Conservation (phyloP, 768 basidiomycete species). For the Cyathus striatus region DNA sequence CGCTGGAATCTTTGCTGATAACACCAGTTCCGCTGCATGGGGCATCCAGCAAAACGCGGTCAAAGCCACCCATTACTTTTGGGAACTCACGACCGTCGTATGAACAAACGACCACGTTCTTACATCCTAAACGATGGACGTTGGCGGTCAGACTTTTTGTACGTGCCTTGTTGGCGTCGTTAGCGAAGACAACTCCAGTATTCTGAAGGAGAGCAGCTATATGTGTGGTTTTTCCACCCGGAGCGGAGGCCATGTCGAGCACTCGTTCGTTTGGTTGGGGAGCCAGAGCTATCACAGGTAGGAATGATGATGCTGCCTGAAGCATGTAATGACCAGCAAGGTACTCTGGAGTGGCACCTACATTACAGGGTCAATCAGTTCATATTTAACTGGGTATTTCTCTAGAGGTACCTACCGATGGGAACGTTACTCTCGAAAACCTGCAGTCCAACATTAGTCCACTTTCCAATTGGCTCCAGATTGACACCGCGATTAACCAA, state of each 20-base stretch:
- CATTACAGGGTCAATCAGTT: conserved; percentile 1
- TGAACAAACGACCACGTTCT: conserved; percentile 95
- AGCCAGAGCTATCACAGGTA: conserved; percentile 94
- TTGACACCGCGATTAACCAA: conserved; percentile 95
- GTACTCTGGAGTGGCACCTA: conserved; percentile 96
- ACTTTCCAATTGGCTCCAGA: conserved; percentile 97
- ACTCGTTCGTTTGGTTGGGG: conserved; percentile 93
- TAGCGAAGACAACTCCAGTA: conserved; percentile 96
- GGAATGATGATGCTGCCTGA: conserved; percentile 96
- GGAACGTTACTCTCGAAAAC: conserved; percentile 96
- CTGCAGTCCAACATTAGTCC: conserved; percentile 99
- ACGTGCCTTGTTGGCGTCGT: conserved; percentile 90
- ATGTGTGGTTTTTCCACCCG: conserved; percentile 97
- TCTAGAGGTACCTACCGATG: conserved; percentile 53
- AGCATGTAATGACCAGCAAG: conserved; percentile 99
- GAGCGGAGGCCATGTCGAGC: conserved; percentile 98
- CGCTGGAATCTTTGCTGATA: conserved; percentile 95
- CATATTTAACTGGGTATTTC: neutral
- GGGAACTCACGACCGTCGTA: conserved; percentile 98
- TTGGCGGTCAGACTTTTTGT: conserved; percentile 97
- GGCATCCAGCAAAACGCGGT: conserved; percentile 93
- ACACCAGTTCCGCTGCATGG: conserved; percentile 98
- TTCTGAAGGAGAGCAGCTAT: conserved; percentile 96
- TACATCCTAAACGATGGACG: conserved; percentile 94
- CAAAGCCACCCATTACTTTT: conserved; percentile 98